A percentile compares a stretch with the other conserved stretches of the same genome.
These are phyloP conservation scores for Mayamaea pseudoterrestris DNA, from an alignment of 108 stramenopile genomes.

Conservation along the genomic window DNA sequence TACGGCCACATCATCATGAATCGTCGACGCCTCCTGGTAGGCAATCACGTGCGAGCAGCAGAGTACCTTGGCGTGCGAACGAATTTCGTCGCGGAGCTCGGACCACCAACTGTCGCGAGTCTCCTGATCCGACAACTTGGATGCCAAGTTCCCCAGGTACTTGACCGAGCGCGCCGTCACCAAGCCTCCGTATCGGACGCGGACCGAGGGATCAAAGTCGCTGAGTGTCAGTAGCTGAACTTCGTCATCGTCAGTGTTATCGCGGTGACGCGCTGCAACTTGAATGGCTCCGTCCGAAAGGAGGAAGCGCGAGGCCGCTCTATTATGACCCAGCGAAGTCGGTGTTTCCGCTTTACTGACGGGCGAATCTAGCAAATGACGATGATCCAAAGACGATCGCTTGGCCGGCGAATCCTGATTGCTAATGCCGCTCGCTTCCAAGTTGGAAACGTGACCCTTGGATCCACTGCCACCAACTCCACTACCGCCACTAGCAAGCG, in stretches of 20 bases:
- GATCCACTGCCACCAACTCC: conserved; percentile 1
- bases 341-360: background rate
- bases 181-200: conserved; percentile 87
- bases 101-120: conserved; percentile 94
- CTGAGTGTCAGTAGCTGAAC: conserved; percentile 81
- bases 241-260: conserved; percentile 39
- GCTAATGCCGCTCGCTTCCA: too few relatives aligned
- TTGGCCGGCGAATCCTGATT: background rate
- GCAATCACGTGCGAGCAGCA: conserved; percentile 92
- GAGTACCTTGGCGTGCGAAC: conserved; percentile 82
- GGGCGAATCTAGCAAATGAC: too few relatives aligned
- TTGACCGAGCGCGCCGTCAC: conserved; percentile 91
- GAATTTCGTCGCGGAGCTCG: conserved; percentile 92
- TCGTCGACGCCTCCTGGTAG: conserved; percentile 85
- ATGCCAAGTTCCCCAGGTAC: conserved; percentile 82
- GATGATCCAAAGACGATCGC: too few relatives aligned
- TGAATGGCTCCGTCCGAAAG: conserved; percentile 16
- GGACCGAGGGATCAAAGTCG: conserved; percentile 74
- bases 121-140: conserved; percentile 86
- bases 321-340: background rate
- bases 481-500: background rate
- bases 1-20: conserved; percentile 93
- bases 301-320: conserved; percentile 1
- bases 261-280: conserved; percentile 25
- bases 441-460: too few relatives aligned